Evolutionary conservation across 2,329 filamentous ascomycete genomes (phyloP).

Genomic region (Exophiala sp.): DNA sequence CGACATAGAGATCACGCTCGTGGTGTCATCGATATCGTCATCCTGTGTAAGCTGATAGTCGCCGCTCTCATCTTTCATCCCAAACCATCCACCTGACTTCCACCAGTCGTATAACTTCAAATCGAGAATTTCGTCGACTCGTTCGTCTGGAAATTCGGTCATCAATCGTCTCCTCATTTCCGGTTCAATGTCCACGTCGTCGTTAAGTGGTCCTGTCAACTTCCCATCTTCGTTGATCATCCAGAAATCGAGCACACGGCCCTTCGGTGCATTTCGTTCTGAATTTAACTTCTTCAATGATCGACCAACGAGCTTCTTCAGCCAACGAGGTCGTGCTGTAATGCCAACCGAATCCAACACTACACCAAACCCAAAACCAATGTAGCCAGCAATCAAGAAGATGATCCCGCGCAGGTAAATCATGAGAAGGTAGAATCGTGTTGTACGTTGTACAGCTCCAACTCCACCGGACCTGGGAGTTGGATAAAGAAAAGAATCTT

Average conservation of each 20-base stretch:
- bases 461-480: constrained; percentile 58
- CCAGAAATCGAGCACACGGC: constrained; percentile 50
- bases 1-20: constrained; percentile 71
- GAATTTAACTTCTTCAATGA: constrained; percentile 24
- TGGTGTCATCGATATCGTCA: constrained; percentile 66
- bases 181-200: constrained; percentile 73
- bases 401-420: constrained; percentile 73
- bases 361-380: constrained; percentile 54
- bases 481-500: constrained; percentile 34
- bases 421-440: constrained; percentile 70
- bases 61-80: constrained; percentile 73
- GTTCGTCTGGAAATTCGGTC: constrained; percentile 32
- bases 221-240: constrained; percentile 52
- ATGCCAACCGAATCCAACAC: constrained; percentile 60
- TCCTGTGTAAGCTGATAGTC: constrained; percentile 62
- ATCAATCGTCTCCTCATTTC: constrained; percentile 66
- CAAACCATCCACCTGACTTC: constrained; percentile 80
- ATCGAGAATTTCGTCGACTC: constrained; percentile 63
- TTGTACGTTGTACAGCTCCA: constrained; percentile 73
- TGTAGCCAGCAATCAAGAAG: constrained; percentile 59
- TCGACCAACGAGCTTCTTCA: constrained; percentile 41
- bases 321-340: constrained; percentile 60
- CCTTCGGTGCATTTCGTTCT: constrained; percentile 21
- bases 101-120: constrained; percentile 78
- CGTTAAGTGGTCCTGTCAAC: constrained; percentile 55